Base-by-base conservation (phyloP, 2,329 filamentous ascomycete species). In the Claviceps cyperi region DNA sequence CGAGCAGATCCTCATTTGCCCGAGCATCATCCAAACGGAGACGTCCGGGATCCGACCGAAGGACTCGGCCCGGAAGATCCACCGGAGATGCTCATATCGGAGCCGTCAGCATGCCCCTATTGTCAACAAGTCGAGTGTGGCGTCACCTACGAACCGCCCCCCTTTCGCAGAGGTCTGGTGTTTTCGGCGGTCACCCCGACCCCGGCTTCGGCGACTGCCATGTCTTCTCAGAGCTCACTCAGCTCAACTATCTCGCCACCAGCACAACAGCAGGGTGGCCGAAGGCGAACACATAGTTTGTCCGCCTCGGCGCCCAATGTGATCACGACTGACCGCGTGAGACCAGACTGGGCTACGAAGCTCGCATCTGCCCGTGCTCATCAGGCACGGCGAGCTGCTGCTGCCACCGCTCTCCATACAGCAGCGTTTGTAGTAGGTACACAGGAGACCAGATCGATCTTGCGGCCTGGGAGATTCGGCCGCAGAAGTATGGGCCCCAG, bases 41-140 rank as follows among this genome's bases (percentile, higher is more conserved):
- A 66, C 49, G 59, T 63, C 9, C 60, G 65, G 47, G 60, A 68
- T 40, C 64, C 66, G 1, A 66, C 61, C 32, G 56, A 66, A 41
- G 63, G 59, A 2, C 58, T 66, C 3, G 67, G 64, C 14, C 66
- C 74, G 0, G 75, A 78, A 17, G 74, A 77, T 51, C 65, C 67
- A 2, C 71, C 75, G 0, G 79, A 81, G 49, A 77, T 84, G 63
- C 74, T 98, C 15, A 84, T 95, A 1, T 96, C 90, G 6, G 91
- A 97, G 61, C 86, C 92, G 2, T 87, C 92, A 1, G 80, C 83
- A 22, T 98, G 92, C 63, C 92, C 92, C 0, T 98, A 96, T 66
- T 98, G 92, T 65, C 88, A 92, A 47, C 88, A 92, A 57, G 81
- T 88, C 1, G 91, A 98, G 56, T 96, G 97, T 62, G 92, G 92